Evolutionary conservation across 2,329 filamentous ascomycete genomes (phyloP), one percentile per base, ranked within the genome.

Genomic region (Coniochaeta ligniaria): DNA sequence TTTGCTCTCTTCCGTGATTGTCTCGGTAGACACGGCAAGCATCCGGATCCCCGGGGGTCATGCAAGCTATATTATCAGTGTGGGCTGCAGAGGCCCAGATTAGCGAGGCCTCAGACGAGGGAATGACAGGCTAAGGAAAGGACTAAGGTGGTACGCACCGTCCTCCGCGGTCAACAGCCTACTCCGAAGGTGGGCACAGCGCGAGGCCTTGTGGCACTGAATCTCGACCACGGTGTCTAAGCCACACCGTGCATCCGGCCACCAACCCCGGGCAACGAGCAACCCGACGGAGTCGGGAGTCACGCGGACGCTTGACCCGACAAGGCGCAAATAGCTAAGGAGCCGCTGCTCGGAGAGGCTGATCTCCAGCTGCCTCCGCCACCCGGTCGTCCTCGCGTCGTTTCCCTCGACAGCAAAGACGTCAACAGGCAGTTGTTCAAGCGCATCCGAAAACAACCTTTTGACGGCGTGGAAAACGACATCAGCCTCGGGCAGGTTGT

Each of bases 361-460:
- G 17, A 62, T 41, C 33, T 62, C 61, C 31, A 54, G 35, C 59
- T 57, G 59, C 33, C 33, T n/a, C 35, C 28, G 22, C 56, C 56
- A 58, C 33, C 24, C 56, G 17, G 33, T 12, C 56, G 56, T 58
- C 56, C 56, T 26, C 28, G 22, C 22, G 33, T 20, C 55, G 26
- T 35, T 33, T 17, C 24, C 45, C 33, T 5, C 22, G 20, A n/a
- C 38, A 41, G 9, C 16, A 41, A 62, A 60, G n/a, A 43, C n/a
- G 1, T 31, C 41, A 28, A 1, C n/a, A 54, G 63, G 62, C 31
- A 63, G 57, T 41, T 63, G 62, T 16, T 62, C 26, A 22, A 63
- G 47, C 24, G 61, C 61, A 24, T 63, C 62, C 41, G 55, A 41
- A 58, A 65, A 64, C 22, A 65, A 60, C 22, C 14, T 12, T 14